Conservation (phyloP, 106 monocot genomes). For the Alisma plantagoaquatica region DNA sequence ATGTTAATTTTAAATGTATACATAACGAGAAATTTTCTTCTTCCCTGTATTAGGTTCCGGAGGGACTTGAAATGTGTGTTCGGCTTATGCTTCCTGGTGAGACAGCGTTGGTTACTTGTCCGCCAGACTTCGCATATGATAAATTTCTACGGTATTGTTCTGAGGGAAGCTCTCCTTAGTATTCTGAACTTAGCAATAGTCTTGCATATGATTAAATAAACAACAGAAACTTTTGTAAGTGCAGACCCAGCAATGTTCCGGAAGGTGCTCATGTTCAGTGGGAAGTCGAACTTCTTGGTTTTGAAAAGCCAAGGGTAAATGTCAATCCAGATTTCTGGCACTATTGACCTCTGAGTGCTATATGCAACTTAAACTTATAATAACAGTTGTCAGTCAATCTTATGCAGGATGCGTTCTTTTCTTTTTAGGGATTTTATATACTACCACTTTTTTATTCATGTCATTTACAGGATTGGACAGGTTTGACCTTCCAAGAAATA, state of each 20-base stretch:
- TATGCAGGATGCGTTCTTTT: neutral
- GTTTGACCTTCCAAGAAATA: slow-evolving; percentile 72
- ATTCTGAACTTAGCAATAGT: neutral
- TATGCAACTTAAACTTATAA: too few relatives aligned
- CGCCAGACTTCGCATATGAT: slow-evolving; percentile 99
- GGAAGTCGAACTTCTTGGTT: slow-evolving; percentile 93
- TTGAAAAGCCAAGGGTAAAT: slow-evolving; percentile 89
- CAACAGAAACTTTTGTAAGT: neutral
- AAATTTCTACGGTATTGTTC: slow-evolving; percentile 60
- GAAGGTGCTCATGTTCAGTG: slow-evolving; percentile 90
- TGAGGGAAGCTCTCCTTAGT: neutral
- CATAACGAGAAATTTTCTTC: neutral
- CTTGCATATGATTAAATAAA: slow-evolving; percentile 3
- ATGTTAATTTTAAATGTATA: neutral
- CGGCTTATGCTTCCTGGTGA: slow-evolving; percentile 96
- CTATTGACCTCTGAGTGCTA: too few relatives aligned
- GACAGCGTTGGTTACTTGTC: slow-evolving; percentile 73
- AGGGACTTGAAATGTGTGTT: slow-evolving; percentile 93
- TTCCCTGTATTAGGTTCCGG: slow-evolving; percentile 54
- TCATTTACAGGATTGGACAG: slow-evolving; percentile 84
- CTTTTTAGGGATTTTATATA: too few relatives aligned
- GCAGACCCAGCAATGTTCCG: slow-evolving; percentile 70
- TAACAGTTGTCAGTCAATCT: too few relatives aligned
- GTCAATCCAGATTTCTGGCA: too few relatives aligned
- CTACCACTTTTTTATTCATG: too few relatives aligned